Conservation (phyloP, 2,329 filamentous ascomycete species). For the Botrytis fabae region DNA sequence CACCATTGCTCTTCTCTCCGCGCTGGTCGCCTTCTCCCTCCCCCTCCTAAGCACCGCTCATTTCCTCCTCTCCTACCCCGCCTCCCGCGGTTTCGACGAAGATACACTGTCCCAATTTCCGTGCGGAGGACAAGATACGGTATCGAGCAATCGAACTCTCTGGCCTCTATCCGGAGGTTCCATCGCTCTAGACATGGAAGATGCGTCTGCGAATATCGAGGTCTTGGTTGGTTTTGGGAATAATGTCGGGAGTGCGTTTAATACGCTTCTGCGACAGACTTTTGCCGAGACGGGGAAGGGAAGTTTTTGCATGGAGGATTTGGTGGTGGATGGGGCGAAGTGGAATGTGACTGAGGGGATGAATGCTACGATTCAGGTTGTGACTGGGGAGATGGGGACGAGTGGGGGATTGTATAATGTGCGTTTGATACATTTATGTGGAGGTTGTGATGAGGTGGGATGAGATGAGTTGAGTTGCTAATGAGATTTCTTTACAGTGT, state of each 20-base stretch:
- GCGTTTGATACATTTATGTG: background rate
- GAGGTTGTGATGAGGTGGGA: background rate
- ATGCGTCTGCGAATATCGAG: constrained; percentile 42
- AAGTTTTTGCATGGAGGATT: constrained; percentile 63
- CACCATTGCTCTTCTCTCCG: constrained; percentile 31
- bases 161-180: constrained; percentile 52
- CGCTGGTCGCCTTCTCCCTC: constrained; percentile 38
- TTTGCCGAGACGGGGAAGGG: constrained; percentile 44
- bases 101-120: constrained; percentile 46
- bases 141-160: constrained; percentile 47
- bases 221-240: constrained; percentile 35
- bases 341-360: constrained; percentile 57
- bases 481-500: constrained; percentile 45
- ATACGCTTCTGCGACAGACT: constrained; percentile 32
- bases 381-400: constrained; percentile 59
- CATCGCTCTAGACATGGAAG: constrained; percentile 54
- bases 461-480: background rate
- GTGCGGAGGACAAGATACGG: constrained; percentile 49
- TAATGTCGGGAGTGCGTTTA: constrained; percentile 32
- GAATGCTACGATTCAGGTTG: constrained; percentile 68
- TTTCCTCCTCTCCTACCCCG: constrained; percentile 56
- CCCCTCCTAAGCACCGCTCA: constrained; percentile 52
- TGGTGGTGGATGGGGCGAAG: constrained; percentile 48
- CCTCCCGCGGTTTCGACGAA: constrained; percentile 47
- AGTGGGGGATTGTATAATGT: constrained; percentile 65